phyloP scores from a whole-genome alignment of 2,329 filamentous ascomycete species.

The Chrysoporthe puriensis region DNA sequence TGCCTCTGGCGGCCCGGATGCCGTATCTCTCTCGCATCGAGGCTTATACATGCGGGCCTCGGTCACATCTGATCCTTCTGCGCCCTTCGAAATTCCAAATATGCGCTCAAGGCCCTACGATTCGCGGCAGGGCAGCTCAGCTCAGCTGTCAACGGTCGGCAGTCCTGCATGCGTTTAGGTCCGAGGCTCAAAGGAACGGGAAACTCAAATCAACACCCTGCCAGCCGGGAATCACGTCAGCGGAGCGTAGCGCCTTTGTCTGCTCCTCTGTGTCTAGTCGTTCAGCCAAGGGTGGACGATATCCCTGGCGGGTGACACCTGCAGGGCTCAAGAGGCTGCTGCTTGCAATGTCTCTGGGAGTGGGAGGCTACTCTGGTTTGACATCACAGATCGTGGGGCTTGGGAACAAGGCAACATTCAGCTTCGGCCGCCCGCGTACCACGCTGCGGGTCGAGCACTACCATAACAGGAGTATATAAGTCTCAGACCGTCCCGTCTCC shows the following conservation, averaged over 20 bases:
- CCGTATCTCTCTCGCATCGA: no score
- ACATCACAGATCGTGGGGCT: not conserved
- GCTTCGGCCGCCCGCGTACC: not conserved
- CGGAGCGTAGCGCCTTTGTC: not conserved
- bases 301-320: slow-evolving; percentile 11
- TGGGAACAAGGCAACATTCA: not conserved
- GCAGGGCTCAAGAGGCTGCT: slow-evolving; percentile 10
- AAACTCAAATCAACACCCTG: not conserved
- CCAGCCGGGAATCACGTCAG: not conserved
- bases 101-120: no score
- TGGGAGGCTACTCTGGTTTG: not conserved
- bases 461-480: not conserved
- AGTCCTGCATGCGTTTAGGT: not conserved
- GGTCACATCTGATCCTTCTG: no score
- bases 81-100: no score
- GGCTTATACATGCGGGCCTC: no score
- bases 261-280: not conserved
- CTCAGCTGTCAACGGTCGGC: no score
- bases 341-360: not conserved
- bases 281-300: not conserved
- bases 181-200: not conserved
- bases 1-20: no score
- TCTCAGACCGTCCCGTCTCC: not conserved
- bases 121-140: no score
- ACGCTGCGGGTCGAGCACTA: not conserved